A percentile compares a stretch with the other conserved stretches of the same genome.
Conservation (phyloP, 148 eudicot genomes). For the Polygonum aviculare region DNA sequence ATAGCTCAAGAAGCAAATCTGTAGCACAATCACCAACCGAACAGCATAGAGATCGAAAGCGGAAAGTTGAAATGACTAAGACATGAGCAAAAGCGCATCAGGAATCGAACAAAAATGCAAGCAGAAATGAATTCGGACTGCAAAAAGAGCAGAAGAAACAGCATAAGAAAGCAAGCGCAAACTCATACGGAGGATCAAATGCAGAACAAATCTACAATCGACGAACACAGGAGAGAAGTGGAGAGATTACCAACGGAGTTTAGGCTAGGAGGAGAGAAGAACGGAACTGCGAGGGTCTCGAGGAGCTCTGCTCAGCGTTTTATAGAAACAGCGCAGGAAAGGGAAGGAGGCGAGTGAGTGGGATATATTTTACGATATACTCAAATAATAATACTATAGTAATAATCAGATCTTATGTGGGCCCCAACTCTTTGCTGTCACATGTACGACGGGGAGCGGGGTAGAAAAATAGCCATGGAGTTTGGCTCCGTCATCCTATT, state of each 20-base stretch:
- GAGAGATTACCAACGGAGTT: slow-evolving; percentile 5
- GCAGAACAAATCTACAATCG: not conserved
- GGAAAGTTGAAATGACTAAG: not conserved
- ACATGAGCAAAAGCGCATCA: not conserved
- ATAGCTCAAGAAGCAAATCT: not conserved
- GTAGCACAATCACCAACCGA: not conserved
- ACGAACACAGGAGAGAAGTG: not conserved
- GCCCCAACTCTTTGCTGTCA: not conserved
- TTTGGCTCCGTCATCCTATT: too few species aligned
- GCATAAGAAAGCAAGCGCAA: not conserved
- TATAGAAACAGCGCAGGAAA: not conserved
- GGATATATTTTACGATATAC: not conserved
- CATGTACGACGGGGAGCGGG: not conserved
- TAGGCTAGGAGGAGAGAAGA: slow-evolving; percentile 1
- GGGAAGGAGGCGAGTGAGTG: slow-evolving; percentile 3
- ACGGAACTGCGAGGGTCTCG: not conserved
- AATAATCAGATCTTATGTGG: not conserved
- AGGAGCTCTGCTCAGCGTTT: not conserved
- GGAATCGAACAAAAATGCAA: not conserved
- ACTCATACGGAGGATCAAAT: not conserved
- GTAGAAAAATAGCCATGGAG: too few species aligned
- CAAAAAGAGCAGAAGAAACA: not conserved
- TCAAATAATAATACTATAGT: too few species aligned
- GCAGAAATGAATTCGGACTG: not conserved
- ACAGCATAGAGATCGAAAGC: not conserved